Percentiles rank a stretch among this genome's conserved stretches.
These are phyloP conservation scores for Chlamydomonas sp. DNA, from an alignment of 139 green algal genomes.

Conservation along the genomic window DNA sequence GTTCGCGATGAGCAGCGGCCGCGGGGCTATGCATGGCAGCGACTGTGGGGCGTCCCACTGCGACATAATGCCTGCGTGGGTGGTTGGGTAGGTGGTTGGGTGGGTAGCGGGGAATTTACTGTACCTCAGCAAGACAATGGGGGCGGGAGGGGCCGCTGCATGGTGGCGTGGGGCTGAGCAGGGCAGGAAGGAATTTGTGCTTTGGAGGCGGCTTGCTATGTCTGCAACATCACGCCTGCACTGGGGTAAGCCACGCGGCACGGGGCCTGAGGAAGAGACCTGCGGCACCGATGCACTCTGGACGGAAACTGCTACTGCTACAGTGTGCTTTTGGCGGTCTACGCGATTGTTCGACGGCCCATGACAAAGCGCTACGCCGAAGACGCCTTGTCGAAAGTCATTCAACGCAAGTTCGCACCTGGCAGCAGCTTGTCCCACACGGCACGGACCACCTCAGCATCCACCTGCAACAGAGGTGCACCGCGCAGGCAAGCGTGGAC, in stretches of 20 bases:
- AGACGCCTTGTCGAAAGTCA: background rate
- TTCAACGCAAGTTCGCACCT: background rate
- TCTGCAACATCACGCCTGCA: too few relatives aligned
- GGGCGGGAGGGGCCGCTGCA: too few relatives aligned
- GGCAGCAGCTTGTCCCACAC: conserved; percentile 56
- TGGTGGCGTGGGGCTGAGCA: too few relatives aligned
- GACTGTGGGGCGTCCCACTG: conserved; percentile 59
- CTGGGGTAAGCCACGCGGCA: too few relatives aligned
- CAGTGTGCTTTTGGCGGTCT: background rate
- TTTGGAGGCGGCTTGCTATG: too few relatives aligned
- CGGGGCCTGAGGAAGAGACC: too few relatives aligned
- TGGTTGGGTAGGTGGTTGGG: background rate
- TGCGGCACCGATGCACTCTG: too few relatives aligned
- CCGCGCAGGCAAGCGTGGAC: background rate
- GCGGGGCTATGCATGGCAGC: conserved; percentile 60
- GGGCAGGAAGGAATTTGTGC: too few relatives aligned
- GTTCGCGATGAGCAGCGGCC: conserved; percentile 67
- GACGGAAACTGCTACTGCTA: too few relatives aligned
- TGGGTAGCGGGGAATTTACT: background rate
- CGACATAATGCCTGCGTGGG: conserved; percentile 41
- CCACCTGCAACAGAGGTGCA: conserved; percentile 10
- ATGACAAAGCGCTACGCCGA: background rate
- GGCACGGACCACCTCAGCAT: conserved; percentile 38
- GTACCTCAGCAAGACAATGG: too few relatives aligned
- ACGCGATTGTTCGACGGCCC: background rate